A percentile compares a stretch with the other conserved stretches of the same genome.
These are phyloP conservation scores for Immersiella caudata DNA, from an alignment of 495 filamentous ascomycete species.

Conservation along the genomic window DNA sequence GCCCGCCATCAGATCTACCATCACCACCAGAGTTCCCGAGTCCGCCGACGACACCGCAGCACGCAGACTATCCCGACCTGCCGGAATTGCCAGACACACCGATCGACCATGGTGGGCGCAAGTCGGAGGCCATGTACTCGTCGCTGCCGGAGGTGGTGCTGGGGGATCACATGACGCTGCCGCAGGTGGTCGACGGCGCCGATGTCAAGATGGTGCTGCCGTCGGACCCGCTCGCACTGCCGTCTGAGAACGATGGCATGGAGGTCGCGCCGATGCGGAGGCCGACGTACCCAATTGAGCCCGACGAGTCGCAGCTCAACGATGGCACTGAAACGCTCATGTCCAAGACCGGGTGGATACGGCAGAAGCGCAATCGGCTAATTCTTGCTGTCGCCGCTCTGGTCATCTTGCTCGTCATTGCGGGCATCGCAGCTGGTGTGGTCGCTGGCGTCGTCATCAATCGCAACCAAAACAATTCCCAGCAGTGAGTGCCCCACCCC, in stretches of 20 bases:
- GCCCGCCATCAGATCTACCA: neutral
- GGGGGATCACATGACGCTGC: neutral
- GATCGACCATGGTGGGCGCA: neutral
- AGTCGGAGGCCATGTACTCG: neutral
- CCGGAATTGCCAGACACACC: neutral
- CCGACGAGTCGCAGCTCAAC: neutral
- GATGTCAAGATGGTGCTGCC: neutral
- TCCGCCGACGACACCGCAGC: neutral
- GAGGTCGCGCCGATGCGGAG: neutral
- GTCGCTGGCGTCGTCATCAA: slow-evolving; percentile 6
- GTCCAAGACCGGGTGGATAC: neutral
- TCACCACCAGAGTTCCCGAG: neutral
- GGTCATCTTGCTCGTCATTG: neutral
- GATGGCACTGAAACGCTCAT: neutral
- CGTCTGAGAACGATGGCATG: neutral
- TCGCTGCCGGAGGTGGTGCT: neutral
- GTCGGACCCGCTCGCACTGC: neutral
- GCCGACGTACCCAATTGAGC: neutral
- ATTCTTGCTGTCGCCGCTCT: neutral
- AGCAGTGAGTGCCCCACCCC: neutral
- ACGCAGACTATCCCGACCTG: neutral
- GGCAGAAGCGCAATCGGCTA: neutral
- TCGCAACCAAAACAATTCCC: neutral
- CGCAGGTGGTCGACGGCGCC: neutral
- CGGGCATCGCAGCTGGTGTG: neutral